Evolutionary conservation across 768 basidiomycete species (phyloP).

Genomic region (Phylloporus sp.): DNA sequence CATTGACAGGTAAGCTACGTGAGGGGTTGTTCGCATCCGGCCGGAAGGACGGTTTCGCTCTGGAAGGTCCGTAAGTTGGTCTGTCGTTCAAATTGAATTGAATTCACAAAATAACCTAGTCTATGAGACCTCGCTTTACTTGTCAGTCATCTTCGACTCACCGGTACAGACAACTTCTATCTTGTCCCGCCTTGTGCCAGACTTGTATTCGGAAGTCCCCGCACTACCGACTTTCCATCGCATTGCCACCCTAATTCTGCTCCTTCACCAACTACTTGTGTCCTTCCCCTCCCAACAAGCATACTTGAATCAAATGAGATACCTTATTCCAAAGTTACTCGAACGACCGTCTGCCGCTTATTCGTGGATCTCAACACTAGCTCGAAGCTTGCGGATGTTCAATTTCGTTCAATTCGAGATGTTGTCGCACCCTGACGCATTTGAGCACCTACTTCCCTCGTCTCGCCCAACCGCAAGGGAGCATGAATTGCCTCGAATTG

Average conservation of each 20-base stretch:
- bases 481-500: conserved; percentile 33
- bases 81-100: neutral
- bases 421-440: conserved; percentile 35
- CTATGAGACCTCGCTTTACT: conserved; percentile 69
- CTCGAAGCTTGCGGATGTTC: conserved; percentile 47
- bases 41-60: conserved; percentile 56
- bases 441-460: conserved; percentile 19
- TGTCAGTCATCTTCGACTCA: conserved; percentile 60
- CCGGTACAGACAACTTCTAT: conserved; percentile 60
- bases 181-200: conserved; percentile 54
- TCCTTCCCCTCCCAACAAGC: conserved; percentile 63
- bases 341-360: conserved; percentile 33
- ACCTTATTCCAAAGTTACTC: conserved; percentile 33
- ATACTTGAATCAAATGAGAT: conserved; percentile 34
- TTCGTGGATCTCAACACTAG: conserved; percentile 52
- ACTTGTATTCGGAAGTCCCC: conserved; percentile 35
- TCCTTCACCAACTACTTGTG: conserved; percentile 54
- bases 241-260: conserved; percentile 42
- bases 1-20: conserved; percentile 60
- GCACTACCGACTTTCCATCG: conserved; percentile 21
- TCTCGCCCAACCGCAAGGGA: neutral
- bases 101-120: conserved; percentile 36
- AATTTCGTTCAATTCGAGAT: conserved; percentile 53
- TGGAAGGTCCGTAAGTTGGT: conserved; percentile 52
- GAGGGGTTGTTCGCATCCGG: conserved; percentile 66